phyloP scores from a whole-genome alignment of 2,329 filamentous ascomycete species.

The Calonectria pseudoturangicola region DNA sequence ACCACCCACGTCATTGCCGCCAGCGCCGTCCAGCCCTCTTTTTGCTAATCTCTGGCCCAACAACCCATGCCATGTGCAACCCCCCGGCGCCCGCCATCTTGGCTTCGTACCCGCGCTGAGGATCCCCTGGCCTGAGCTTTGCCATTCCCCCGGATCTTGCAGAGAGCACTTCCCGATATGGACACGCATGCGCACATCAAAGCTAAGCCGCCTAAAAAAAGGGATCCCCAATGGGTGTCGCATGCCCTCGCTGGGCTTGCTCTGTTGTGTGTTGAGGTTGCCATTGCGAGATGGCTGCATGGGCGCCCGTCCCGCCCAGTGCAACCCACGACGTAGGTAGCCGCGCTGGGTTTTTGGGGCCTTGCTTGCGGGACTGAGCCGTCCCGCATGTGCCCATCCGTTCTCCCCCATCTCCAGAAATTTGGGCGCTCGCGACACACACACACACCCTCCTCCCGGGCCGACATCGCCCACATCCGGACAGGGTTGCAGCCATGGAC shows the following conservation, averaged over 20 bases:
- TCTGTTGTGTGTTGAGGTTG: background rate
- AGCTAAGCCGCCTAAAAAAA: constrained; percentile 15
- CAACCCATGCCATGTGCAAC: constrained; percentile 1
- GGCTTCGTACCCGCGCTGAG: constrained; percentile 28
- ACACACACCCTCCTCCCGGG: background rate
- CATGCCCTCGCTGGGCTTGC: background rate
- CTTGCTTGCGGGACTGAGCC: constrained; percentile 31
- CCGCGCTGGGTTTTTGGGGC: constrained; percentile 10
- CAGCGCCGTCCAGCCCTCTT: background rate
- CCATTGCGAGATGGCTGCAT: constrained; percentile 10
- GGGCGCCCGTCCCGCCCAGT: constrained; percentile 8
- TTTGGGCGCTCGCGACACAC: too few relatives aligned
- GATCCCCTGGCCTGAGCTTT: constrained; percentile 40
- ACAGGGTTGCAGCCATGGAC: constrained; percentile 22
- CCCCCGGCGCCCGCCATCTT: constrained; percentile 23
- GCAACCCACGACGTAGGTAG: constrained; percentile 5
- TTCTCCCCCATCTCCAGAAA: too few relatives aligned
- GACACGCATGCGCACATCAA: constrained; percentile 7
- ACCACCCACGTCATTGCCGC: constrained; percentile 25
- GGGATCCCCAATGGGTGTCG: background rate
- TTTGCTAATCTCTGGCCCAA: constrained; percentile 12
- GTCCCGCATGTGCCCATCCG: constrained; percentile 10
- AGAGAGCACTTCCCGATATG: constrained; percentile 16
- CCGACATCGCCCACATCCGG: constrained; percentile 35
- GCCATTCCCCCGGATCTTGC: constrained; percentile 26